phyloP scores from a whole-genome alignment of 495 filamentous ascomycete genomes.

The Xylaria castorea region DNA sequence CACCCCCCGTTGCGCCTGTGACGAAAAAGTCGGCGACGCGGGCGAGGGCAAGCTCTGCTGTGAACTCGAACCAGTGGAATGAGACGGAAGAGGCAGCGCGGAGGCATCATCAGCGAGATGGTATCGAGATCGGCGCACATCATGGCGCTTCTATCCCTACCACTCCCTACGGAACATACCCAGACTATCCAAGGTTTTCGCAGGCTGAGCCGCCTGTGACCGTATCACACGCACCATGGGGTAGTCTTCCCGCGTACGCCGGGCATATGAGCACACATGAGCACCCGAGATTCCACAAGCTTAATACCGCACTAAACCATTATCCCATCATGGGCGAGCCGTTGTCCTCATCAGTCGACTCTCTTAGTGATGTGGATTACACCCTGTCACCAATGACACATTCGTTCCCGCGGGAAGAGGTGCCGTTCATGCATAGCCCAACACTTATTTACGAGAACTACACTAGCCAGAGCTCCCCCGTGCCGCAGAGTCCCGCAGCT shows the following conservation, averaged over 20 bases:
- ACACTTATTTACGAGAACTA: slow-evolving; percentile 59
- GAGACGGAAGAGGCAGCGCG: slow-evolving; percentile 43
- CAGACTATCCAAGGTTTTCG: slow-evolving; percentile 41
- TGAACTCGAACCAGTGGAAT: slow-evolving; percentile 47
- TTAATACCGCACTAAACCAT: slow-evolving; percentile 35
- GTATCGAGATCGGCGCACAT: slow-evolving; percentile 40
- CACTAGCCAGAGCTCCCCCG: slow-evolving; percentile 52
- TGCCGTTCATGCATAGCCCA: slow-evolving; percentile 59
- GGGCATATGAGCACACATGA: slow-evolving; percentile 35
- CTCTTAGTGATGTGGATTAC: slow-evolving; percentile 63
- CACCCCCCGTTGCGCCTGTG: slow-evolving; percentile 60
- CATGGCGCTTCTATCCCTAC: slow-evolving; percentile 34
- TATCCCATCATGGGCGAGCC: slow-evolving; percentile 48
- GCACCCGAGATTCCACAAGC: slow-evolving; percentile 38
- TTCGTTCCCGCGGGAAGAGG: slow-evolving; percentile 58
- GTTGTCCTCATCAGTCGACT: slow-evolving; percentile 56
- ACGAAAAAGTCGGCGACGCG: slow-evolving; percentile 53
- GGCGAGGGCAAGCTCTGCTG: slow-evolving; percentile 46
- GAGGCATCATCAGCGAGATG: slow-evolving; percentile 37
- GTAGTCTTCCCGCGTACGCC: slow-evolving; percentile 37
- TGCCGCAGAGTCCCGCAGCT: slow-evolving; percentile 58
- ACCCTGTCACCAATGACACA: slow-evolving; percentile 57
- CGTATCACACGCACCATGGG: slow-evolving; percentile 38
- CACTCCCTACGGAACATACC: slow-evolving; percentile 48
- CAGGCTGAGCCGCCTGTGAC: slow-evolving; percentile 44